These are phyloP conservation scores for Bullera alba DNA, from an alignment of 768 basidiomycete species.

Conservation along the genomic window DNA sequence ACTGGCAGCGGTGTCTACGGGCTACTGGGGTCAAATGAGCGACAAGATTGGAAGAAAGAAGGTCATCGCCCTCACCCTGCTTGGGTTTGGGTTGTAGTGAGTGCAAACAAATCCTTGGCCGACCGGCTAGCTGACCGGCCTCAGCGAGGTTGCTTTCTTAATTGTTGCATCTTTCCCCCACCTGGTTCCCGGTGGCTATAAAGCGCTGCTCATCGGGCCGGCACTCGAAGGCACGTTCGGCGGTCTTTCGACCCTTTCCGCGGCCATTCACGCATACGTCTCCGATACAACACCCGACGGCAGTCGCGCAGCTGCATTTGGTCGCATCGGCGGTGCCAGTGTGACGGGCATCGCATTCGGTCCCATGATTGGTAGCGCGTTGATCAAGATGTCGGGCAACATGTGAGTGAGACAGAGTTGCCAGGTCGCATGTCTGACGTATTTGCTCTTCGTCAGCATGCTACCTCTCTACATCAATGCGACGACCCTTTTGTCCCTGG, in stretches of 20 bases:
- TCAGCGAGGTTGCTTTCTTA: slow-evolving; percentile 70
- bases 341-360: slow-evolving; percentile 72
- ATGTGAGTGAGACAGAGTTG: slow-evolving; percentile 20
- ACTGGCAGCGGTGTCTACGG: slow-evolving; percentile 73
- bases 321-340: slow-evolving; percentile 66
- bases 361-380: slow-evolving; percentile 61
- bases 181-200: slow-evolving; percentile 55
- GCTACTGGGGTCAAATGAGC: slow-evolving; percentile 76
- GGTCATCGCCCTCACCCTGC: slow-evolving; percentile 60
- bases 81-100: slow-evolving; percentile 69
- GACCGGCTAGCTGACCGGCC: not conserved
- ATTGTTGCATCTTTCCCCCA: slow-evolving; percentile 66
- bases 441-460: slow-evolving; percentile 19
- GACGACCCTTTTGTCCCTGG: slow-evolving; percentile 52
- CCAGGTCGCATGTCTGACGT: not conserved
- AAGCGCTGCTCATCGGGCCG: slow-evolving; percentile 68
- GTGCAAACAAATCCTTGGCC: slow-evolving; percentile 25
- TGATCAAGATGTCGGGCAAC: slow-evolving; percentile 55
- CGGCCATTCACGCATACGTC: slow-evolving; percentile 56
- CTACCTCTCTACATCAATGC: slow-evolving; percentile 67
- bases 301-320: slow-evolving; percentile 45
- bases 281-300: slow-evolving; percentile 44
- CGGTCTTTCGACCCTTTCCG: slow-evolving; percentile 63
- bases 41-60: slow-evolving; percentile 70
- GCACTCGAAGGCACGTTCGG: slow-evolving; percentile 73